phyloP scores from a whole-genome alignment of 306 rosid genomes.

The Cucurbita maxima region DNA sequence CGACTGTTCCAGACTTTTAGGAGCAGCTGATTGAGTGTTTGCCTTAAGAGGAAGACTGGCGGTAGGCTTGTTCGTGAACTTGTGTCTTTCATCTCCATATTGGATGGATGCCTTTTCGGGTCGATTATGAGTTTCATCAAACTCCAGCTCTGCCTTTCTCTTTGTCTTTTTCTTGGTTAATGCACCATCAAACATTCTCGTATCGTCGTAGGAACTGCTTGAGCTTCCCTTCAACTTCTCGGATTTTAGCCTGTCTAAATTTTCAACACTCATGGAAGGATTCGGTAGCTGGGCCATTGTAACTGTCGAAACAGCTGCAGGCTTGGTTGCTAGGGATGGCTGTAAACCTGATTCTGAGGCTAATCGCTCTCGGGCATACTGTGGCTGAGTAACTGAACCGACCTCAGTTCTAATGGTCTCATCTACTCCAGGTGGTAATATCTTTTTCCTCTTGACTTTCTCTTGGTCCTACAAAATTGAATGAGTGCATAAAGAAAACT shows the following conservation, averaged over 20 bases:
- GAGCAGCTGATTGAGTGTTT: slow-evolving; percentile 40
- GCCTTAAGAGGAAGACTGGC: slow-evolving; percentile 38
- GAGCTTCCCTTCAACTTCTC: slow-evolving; percentile 60
- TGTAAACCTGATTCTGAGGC: slow-evolving; percentile 43
- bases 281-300: slow-evolving; percentile 36
- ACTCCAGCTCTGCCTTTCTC: slow-evolving; percentile 63
- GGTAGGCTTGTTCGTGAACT: slow-evolving; percentile 51
- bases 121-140: slow-evolving; percentile 38
- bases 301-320: slow-evolving; percentile 17
- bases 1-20: slow-evolving; percentile 66
- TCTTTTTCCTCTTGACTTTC: slow-evolving; percentile 64
- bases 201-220: slow-evolving; percentile 42
- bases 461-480: slow-evolving; percentile 49
- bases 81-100: slow-evolving; percentile 62
- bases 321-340: slow-evolving; percentile 30
- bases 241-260: slow-evolving; percentile 30
- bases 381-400: slow-evolving; percentile 37
- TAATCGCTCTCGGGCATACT: slow-evolving; percentile 35
- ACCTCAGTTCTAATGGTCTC: slow-evolving; percentile 39
- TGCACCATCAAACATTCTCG: slow-evolving; percentile 39
- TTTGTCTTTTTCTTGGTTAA: slow-evolving; percentile 58
- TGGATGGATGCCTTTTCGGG: slow-evolving; percentile 37
- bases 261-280: slow-evolving; percentile 30
- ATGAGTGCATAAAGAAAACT: neutral
- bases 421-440: slow-evolving; percentile 42